phyloP scores from a whole-genome alignment of 2,329 filamentous ascomycete genomes.

The Trichoderma lentiforme region DNA sequence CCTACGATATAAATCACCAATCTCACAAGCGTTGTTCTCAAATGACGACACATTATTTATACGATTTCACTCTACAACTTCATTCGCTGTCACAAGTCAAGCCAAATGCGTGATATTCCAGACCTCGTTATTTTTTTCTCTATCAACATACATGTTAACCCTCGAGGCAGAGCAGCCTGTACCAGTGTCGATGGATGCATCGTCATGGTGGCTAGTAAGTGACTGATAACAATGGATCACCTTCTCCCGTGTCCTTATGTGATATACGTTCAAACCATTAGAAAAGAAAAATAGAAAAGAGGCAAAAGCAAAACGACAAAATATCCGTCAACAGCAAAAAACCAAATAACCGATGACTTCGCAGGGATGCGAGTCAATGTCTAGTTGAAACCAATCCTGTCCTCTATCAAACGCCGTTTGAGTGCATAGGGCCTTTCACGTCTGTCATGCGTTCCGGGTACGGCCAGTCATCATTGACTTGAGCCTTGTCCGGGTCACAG shows the following conservation, averaged over 20 bases:
- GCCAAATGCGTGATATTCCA: not conserved
- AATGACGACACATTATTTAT: not conserved
- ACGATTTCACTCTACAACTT: not conserved
- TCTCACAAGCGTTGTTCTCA: not conserved
- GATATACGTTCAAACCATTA: constrained; percentile 17
- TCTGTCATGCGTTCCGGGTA: not conserved
- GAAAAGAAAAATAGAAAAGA: constrained; percentile 19
- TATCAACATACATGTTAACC: constrained; percentile 18
- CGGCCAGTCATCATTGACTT: not conserved
- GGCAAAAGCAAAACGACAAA: constrained; percentile 10
- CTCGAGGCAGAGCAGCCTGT: constrained; percentile 1
- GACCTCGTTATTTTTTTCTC: constrained; percentile 15
- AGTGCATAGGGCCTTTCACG: constrained; percentile 23
- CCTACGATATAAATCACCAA: not conserved
- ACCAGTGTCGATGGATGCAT: constrained; percentile 7
- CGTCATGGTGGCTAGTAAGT: constrained; percentile 11
- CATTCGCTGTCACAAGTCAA: not conserved
- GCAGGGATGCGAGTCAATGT: constrained; percentile 19
- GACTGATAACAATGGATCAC: constrained; percentile 13
- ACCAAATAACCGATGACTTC: constrained; percentile 19
- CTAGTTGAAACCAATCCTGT: constrained; percentile 26
- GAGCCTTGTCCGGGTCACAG: constrained; percentile 1
- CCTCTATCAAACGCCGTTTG: constrained; percentile 34
- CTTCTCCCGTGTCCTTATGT: constrained; percentile 6
- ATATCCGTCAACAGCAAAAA: constrained; percentile 18